Percentiles rank a stretch among this genome's conserved stretches.
phyloP scores from a whole-genome alignment of 2,329 filamentous ascomycete species.

The Blastomyces parvus region DNA sequence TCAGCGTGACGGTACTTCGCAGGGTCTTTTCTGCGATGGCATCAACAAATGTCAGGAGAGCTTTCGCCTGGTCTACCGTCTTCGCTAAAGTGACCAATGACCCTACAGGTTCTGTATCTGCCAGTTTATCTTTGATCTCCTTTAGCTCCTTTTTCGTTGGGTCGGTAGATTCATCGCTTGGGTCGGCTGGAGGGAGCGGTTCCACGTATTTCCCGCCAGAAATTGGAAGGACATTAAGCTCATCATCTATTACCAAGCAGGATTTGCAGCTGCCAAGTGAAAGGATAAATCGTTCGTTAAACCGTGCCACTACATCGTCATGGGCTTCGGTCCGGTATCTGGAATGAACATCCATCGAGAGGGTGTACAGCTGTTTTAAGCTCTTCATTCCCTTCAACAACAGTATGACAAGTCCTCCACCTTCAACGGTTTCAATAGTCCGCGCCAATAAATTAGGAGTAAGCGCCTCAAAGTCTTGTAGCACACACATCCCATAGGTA shows the following conservation, averaged over 20 bases:
- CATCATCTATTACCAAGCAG: constrained; percentile 93
- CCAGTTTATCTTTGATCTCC: constrained; percentile 75
- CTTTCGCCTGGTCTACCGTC: constrained; percentile 93
- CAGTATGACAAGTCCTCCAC: constrained; percentile 81
- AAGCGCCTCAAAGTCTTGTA: constrained; percentile 96
- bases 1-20: constrained; percentile 84
- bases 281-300: constrained; percentile 95
- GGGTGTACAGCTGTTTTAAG: constrained; percentile 89
- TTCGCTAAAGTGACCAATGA: constrained; percentile 73
- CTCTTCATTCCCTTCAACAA: constrained; percentile 94
- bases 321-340: constrained; percentile 95
- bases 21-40: constrained; percentile 94
- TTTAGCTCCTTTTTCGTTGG: constrained; percentile 66
- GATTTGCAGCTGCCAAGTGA: constrained; percentile 91
- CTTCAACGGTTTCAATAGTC: constrained; percentile 95
- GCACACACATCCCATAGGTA: constrained; percentile 95
- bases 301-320: constrained; percentile 84
- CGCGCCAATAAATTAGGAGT: constrained; percentile 94
- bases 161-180: constrained; percentile 62
- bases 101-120: constrained; percentile 77
- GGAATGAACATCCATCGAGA: constrained; percentile 97
- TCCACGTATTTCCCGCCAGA: constrained; percentile 89
- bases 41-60: constrained; percentile 91
- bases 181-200: constrained; percentile 64
- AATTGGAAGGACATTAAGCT: constrained; percentile 93